Conservation (phyloP, 768 basidiomycete genomes). For the Auriscalpium vulgare region DNA sequence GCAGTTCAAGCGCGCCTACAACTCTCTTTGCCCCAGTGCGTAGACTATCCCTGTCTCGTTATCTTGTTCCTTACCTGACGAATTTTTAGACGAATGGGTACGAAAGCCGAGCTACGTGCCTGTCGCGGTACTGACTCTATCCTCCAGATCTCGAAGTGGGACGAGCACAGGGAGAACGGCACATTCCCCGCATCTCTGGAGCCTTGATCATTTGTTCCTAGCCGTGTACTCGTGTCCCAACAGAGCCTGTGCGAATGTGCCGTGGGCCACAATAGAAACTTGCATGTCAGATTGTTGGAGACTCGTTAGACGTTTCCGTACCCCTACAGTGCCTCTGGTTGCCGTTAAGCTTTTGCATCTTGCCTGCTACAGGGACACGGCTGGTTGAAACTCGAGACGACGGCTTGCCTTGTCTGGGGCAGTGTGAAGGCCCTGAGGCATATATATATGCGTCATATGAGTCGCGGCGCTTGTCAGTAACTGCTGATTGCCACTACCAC, state of each 20-base stretch:
- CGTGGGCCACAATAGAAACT: neutral
- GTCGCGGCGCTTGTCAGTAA: too few relatives aligned
- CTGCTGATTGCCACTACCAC: too few relatives aligned
- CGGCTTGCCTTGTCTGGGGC: too few relatives aligned
- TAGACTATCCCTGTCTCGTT: conserved; percentile 16
- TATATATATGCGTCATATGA: too few relatives aligned
- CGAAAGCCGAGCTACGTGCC: conserved; percentile 8
- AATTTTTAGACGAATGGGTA: conserved; percentile 83
- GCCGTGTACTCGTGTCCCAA: neutral
- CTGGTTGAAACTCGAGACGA: too few relatives aligned
- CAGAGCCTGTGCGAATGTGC: neutral
- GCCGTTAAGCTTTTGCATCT: too few relatives aligned
- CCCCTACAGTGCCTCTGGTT: too few relatives aligned
- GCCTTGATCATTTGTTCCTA: conserved; percentile 33
- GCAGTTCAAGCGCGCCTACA: conserved; percentile 94
- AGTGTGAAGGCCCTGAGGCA: too few relatives aligned
- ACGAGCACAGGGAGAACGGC: conserved; percentile 90
- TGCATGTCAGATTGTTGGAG: neutral
- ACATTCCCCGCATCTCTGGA: conserved; percentile 91
- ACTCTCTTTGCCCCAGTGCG: conserved; percentile 96
- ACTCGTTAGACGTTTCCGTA: too few relatives aligned
- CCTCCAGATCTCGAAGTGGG: conserved; percentile 73
- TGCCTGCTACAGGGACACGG: too few relatives aligned
- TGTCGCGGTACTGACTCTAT: conserved; percentile 2
- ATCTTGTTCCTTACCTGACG: conserved; percentile 1